A percentile compares a stretch with the other conserved stretches of the same genome.
phyloP scores from a whole-genome alignment of 2,329 filamentous ascomycete genomes.

The Colletotrichum cordylinicola region DNA sequence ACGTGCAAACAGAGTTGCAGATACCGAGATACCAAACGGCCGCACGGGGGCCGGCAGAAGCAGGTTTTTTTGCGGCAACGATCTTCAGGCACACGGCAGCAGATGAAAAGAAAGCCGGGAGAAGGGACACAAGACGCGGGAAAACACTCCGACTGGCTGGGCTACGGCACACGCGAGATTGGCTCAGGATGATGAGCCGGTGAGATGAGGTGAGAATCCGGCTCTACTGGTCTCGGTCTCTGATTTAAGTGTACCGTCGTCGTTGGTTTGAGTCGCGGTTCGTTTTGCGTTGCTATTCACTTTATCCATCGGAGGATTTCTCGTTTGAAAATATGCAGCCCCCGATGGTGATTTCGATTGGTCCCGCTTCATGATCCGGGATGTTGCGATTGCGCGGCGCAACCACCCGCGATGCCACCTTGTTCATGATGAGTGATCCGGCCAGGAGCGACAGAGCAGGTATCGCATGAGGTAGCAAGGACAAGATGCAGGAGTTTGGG shows the following conservation, averaged over 20 bases:
- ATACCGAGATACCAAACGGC: constrained; percentile 12
- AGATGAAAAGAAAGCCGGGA: background rate
- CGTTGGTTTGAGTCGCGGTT: background rate
- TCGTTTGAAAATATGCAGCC: constrained; percentile 2
- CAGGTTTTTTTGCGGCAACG: background rate
- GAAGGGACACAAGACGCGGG: background rate
- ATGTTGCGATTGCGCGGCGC: background rate
- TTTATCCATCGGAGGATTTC: constrained; percentile 14
- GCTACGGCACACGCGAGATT: background rate
- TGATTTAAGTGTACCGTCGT: background rate
- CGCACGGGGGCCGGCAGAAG: background rate
- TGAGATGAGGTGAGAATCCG: background rate
- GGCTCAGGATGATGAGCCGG: background rate
- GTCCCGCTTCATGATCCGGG: constrained; percentile 6
- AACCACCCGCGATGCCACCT: background rate
- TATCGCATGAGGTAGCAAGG: background rate
- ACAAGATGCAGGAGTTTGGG: background rate
- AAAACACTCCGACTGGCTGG: background rate
- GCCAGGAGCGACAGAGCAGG: background rate
- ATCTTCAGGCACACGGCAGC: background rate
- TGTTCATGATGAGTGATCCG: background rate
- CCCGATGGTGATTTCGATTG: background rate
- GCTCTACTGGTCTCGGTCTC: background rate
- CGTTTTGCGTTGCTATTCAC: constrained; percentile 10
- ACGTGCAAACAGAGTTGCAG: background rate